phyloP scores from a whole-genome alignment of 1,139 yeast genomes.

The Zygotorulaspora mrakii region DNA sequence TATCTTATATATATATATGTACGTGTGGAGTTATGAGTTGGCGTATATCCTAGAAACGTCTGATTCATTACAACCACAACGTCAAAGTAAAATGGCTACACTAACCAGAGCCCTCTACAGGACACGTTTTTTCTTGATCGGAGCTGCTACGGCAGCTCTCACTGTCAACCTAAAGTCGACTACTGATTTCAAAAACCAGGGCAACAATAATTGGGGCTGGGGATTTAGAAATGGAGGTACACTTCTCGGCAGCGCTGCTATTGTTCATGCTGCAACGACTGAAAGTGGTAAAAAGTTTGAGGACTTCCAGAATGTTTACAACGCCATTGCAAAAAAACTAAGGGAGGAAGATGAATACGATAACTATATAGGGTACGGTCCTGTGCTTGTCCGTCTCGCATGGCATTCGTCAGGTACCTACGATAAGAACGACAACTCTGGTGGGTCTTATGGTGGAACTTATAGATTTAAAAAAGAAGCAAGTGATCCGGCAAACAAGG shows the following conservation, averaged over 20 bases:
- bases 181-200: constrained; percentile 10
- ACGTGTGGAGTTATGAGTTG: no score
- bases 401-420: constrained; percentile 78
- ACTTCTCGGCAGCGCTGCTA: constrained; percentile 23
- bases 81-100: constrained; percentile 7
- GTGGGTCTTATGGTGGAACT: constrained; percentile 85
- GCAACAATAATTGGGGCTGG: constrained; percentile 2
- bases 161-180: constrained; percentile 20
- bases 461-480: constrained; percentile 68
- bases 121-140: constrained; percentile 18
- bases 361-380: constrained; percentile 67
- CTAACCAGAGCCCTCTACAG: constrained; percentile 18
- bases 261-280: constrained; percentile 27
- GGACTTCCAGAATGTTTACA: constrained; percentile 75
- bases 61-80: no score
- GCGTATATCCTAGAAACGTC: no score
- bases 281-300: constrained; percentile 30
- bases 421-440: constrained; percentile 53
- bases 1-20: no score
- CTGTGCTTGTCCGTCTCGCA: constrained; percentile 62
- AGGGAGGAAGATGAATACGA: constrained; percentile 76
- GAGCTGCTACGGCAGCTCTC: constrained; percentile 26
- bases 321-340: constrained; percentile 71
- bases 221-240: constrained; percentile 2
- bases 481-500: constrained; percentile 69